Conservation (phyloP, 805 yeast species). For the Candida loeiensis region DNA sequence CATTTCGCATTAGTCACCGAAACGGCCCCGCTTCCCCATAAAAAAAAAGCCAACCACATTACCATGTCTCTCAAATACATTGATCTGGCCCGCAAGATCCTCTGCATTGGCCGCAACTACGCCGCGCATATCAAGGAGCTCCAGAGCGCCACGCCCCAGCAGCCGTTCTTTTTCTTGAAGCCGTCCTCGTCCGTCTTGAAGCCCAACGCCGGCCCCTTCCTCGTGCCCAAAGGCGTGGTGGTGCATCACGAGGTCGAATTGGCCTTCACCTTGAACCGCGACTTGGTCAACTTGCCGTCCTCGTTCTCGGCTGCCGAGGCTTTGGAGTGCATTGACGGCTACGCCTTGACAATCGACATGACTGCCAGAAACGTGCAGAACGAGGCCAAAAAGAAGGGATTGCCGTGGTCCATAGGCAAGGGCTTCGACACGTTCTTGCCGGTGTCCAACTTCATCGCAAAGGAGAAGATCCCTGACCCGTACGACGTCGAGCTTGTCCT, state of each 20-base stretch:
- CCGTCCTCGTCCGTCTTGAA: conserved; percentile 75
- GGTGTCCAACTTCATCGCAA: conserved; percentile 68
- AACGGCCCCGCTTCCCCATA: neutral
- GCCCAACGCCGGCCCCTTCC: conserved; percentile 64
- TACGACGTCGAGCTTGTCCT: conserved; percentile 62
- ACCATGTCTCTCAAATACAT: conserved; percentile 42
- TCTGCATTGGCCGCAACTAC: conserved; percentile 95
- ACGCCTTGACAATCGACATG: conserved; percentile 86
- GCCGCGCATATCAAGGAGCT: conserved; percentile 94
- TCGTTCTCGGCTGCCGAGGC: conserved; percentile 64
- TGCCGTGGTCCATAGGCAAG: conserved; percentile 96
- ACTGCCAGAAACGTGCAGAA: conserved; percentile 96
- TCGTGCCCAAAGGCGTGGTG: conserved; percentile 73
- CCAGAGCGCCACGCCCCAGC: conserved; percentile 73
- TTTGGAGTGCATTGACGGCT: conserved; percentile 75
- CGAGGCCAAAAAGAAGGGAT: conserved; percentile 87
- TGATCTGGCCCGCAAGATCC: conserved; percentile 67
- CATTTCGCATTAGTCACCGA: no score
- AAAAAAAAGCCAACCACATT: neutral
- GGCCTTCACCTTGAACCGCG: conserved; percentile 69
- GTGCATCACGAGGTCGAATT: conserved; percentile 94
- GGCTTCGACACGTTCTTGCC: conserved; percentile 97
- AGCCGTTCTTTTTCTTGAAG: conserved; percentile 90
- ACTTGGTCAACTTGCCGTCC: conserved; percentile 58
- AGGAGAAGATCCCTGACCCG: conserved; percentile 64